Evolutionary conservation across 495 filamentous ascomycete species (phyloP).

Genomic region (Hypoxylon fuscum): DNA sequence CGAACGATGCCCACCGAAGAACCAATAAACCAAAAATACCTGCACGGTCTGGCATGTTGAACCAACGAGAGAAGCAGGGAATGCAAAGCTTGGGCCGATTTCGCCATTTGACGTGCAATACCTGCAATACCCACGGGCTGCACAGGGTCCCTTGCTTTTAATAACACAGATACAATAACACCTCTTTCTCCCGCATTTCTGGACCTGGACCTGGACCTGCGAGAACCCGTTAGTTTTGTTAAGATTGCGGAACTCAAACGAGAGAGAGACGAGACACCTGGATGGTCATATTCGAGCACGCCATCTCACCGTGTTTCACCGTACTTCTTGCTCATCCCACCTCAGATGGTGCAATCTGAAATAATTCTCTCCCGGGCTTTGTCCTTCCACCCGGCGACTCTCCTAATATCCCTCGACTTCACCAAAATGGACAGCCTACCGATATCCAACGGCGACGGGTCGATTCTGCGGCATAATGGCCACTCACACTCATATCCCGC

Average conservation of each 20-base stretch:
- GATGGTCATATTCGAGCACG: constrained; percentile 33
- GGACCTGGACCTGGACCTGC: constrained; percentile 3
- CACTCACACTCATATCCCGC: constrained; percentile 3
- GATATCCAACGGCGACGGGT: constrained; percentile 30
- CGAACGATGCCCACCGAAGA: constrained; percentile 10
- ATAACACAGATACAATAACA: neutral
- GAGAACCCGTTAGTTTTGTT: constrained; percentile 23
- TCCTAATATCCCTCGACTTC: constrained; percentile 26
- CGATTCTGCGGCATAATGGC: constrained; percentile 28
- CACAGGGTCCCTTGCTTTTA: neutral
- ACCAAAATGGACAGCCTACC: constrained; percentile 30
- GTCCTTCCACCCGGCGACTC: constrained; percentile 31
- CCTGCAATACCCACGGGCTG: neutral
- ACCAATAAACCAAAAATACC: no score
- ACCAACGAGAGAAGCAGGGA: constrained; percentile 7
- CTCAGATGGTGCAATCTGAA: constrained; percentile 39
- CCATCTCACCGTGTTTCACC: constrained; percentile 41
- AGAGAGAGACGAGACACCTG: constrained; percentile 10
- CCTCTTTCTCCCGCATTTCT: neutral
- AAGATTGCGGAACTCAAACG: neutral
- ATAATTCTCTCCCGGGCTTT: constrained; percentile 29
- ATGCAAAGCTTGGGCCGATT: constrained; percentile 30
- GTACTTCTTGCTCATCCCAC: constrained; percentile 31
- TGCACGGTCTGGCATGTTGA: no score
- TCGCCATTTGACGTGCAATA: constrained; percentile 38